Evolutionary conservation across 140 eudicot genomes (phyloP).

Genomic region (Artemisia princeps): DNA sequence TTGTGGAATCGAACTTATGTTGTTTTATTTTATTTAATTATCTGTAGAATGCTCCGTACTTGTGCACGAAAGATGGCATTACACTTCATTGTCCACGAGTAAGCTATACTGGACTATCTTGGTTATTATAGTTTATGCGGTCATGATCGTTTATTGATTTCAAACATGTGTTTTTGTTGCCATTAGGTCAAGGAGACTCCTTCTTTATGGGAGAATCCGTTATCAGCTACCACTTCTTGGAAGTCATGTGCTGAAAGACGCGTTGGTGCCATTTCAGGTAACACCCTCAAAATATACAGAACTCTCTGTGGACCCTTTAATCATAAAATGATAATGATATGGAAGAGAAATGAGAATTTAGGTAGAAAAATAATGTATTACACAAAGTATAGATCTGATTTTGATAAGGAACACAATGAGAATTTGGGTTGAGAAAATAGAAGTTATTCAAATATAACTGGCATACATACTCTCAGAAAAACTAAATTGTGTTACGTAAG

Average conservation of each 20-base stretch:
- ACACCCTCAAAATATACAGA: neutral
- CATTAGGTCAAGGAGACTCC: slow-evolving; percentile 79
- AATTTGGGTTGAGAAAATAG: neutral
- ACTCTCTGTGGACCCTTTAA: slow-evolving; percentile 4
- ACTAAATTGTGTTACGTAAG: neutral
- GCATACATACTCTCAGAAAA: slow-evolving; percentile 5
- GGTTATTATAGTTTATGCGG: neutral
- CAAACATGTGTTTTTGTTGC: slow-evolving; percentile 9
- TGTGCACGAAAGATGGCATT: slow-evolving; percentile 89
- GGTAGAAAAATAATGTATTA: slow-evolving; percentile 12
- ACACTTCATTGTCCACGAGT: slow-evolving; percentile 80
- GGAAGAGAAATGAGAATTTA: slow-evolving; percentile 15
- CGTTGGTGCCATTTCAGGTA: slow-evolving; percentile 70
- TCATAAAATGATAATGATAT: slow-evolving; percentile 1
- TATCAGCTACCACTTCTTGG: slow-evolving; percentile 95
- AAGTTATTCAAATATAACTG: neutral
- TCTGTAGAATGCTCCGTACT: slow-evolving; percentile 77
- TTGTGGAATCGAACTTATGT: slow-evolving; percentile 13
- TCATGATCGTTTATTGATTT: slow-evolving; percentile 6
- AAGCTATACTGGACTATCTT: slow-evolving; percentile 29
- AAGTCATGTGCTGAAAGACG: slow-evolving; percentile 85
- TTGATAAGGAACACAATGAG: slow-evolving; percentile 2
- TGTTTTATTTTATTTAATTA: slow-evolving; percentile 19
- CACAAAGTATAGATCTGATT: slow-evolving; percentile 14
- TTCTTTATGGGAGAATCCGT: slow-evolving; percentile 95